Percentiles rank a stretch among this genome's conserved stretches.
Conservation (phyloP, 2,329 filamentous ascomycete species). For the Curvularia sp. region DNA sequence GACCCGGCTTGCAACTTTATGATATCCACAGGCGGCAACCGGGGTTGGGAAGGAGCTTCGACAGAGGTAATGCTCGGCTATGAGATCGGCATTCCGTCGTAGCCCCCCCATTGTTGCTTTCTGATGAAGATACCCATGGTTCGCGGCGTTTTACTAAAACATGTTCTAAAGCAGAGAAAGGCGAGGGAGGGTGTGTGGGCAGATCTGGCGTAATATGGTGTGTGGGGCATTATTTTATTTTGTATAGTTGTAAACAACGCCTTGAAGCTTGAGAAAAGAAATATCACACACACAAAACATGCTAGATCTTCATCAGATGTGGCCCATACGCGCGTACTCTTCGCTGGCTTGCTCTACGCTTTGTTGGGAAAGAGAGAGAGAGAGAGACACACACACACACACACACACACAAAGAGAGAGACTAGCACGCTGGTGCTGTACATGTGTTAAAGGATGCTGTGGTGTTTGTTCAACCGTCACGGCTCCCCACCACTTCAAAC, state of each 20-base stretch:
- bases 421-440: not conserved
- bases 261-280: not conserved
- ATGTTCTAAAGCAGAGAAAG: not conserved
- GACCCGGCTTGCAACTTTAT: constrained; percentile 90
- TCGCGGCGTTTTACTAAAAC: constrained; percentile 22
- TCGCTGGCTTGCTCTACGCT: not conserved
- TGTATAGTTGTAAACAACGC: not conserved
- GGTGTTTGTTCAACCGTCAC: not conserved
- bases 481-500: constrained; percentile 5
- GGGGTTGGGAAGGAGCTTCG: constrained; percentile 90
- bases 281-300: not conserved
- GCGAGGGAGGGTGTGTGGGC: not conserved
- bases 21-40: constrained; percentile 87
- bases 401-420: not conserved
- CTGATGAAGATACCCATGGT: constrained; percentile 34
- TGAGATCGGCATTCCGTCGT: constrained; percentile 70
- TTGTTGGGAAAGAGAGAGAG: not conserved
- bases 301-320: not conserved
- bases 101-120: constrained; percentile 20
- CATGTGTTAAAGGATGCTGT: not conserved
- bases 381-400: not conserved
- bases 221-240: not conserved
- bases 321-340: not conserved
- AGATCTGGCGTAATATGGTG: not conserved
- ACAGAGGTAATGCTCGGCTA: constrained; percentile 95